Conservation (phyloP, 2,329 filamentous ascomycete species). For the Lecanicillium sp. region DNA sequence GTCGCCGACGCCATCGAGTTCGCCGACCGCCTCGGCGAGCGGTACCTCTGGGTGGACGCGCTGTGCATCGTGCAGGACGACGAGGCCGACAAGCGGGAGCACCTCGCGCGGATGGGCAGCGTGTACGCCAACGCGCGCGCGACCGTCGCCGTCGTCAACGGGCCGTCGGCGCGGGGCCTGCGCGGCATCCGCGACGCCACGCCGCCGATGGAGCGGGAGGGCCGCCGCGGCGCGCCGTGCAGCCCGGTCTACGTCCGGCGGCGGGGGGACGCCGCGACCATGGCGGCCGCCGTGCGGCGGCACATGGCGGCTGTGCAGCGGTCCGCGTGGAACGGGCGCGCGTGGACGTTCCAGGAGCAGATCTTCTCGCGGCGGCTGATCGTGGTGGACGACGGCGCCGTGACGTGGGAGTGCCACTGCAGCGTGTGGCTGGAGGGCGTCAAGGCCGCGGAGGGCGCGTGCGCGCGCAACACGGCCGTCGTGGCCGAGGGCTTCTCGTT, state of each 20-base stretch:
- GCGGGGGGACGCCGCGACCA: neutral
- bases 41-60: conserved; percentile 18
- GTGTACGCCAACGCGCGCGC: conserved; percentile 15
- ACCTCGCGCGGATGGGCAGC: conserved; percentile 16
- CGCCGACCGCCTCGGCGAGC: conserved; percentile 13
- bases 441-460: conserved; percentile 5
- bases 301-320: conserved; percentile 1
- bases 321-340: conserved; percentile 7
- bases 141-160: conserved; percentile 5
- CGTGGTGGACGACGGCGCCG: neutral
- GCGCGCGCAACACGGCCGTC: conserved; percentile 10
- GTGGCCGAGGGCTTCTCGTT: conserved; percentile 6
- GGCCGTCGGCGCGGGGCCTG: neutral
- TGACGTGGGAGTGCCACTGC: conserved; percentile 14
- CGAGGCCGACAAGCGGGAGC: conserved; percentile 14
- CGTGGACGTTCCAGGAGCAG: conserved; percentile 13
- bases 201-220: neutral
- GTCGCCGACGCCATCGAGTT: conserved; percentile 16
- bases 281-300: conserved; percentile 1
- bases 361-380: conserved; percentile 11
- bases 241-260: conserved; percentile 8
- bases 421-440: conserved; percentile 14
- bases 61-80: conserved; percentile 19
- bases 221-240: neutral
- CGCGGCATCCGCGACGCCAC: conserved; percentile 3